phyloP scores from a whole-genome alignment of 1,284 basidiomycete species.

The Heterobasidion occidentale region DNA sequence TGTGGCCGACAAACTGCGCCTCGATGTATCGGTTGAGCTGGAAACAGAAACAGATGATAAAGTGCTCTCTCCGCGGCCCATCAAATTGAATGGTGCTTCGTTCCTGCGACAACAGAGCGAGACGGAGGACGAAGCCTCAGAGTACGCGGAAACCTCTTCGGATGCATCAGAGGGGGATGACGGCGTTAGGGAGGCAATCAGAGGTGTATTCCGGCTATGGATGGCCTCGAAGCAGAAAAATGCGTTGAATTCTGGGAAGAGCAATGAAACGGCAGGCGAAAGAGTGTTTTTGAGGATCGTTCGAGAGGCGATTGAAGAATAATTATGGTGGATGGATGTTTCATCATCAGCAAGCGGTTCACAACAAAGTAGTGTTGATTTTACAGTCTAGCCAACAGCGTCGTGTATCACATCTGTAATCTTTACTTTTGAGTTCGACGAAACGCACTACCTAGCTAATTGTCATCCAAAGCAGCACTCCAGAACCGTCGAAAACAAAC shows the following conservation, averaged over 20 bases:
- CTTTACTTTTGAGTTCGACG: too few relatives aligned
- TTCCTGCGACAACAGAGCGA: background rate
- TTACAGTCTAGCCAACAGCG: too few relatives aligned
- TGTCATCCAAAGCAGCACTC: too few relatives aligned
- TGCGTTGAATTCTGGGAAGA: background rate
- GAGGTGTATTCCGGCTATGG: constrained; percentile 47
- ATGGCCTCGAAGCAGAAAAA: constrained; percentile 20
- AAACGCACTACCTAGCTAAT: too few relatives aligned
- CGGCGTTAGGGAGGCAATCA: constrained; percentile 31
- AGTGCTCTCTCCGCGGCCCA: background rate
- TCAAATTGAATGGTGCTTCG: background rate
- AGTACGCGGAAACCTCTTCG: background rate
- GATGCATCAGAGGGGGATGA: constrained; percentile 14
- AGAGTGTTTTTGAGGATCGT: constrained; percentile 20
- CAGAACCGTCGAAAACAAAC: too few relatives aligned
- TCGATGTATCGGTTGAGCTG: too few relatives aligned
- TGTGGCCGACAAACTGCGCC: too few relatives aligned
- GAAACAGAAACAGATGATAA: background rate
- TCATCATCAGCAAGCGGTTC: background rate
- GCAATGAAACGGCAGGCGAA: constrained; percentile 10
- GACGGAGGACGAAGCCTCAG: background rate
- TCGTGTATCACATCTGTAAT: too few relatives aligned
- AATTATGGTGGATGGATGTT: background rate
- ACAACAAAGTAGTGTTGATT: background rate
- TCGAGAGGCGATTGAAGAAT: constrained; percentile 14